phyloP scores from a whole-genome alignment of 306 rosid species.

The Crotalaria pallida region DNA sequence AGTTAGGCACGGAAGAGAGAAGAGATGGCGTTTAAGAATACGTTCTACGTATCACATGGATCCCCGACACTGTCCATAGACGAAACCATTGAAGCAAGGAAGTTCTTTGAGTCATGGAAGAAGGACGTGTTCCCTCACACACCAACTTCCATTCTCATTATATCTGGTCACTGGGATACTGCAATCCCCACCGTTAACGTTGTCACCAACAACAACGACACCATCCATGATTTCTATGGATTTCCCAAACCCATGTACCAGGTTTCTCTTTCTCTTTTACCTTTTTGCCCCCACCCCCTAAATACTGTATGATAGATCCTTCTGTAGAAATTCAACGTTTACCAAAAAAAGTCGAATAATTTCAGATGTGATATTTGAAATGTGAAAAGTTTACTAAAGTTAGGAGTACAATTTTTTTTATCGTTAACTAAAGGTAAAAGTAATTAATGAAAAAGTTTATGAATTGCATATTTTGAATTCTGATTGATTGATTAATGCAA shows the following conservation, averaged over 20 bases:
- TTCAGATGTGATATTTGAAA: no score
- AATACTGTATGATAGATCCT: no score
- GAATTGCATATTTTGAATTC: no score
- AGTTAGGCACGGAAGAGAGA: not conserved
- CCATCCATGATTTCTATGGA: constrained; percentile 76
- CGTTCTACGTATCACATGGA: constrained; percentile 69
- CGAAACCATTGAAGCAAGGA: constrained; percentile 41
- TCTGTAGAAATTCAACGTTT: no score
- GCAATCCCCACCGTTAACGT: constrained; percentile 48
- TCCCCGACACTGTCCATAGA: constrained; percentile 63
- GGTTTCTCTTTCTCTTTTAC: no score
- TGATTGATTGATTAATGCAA: no score
- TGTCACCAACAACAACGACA: constrained; percentile 33
- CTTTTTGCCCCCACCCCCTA: no score
- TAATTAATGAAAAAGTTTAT: no score
- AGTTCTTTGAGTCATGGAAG: constrained; percentile 57
- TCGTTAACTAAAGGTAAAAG: no score
- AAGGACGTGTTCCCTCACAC: constrained; percentile 12
- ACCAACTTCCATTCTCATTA: constrained; percentile 53
- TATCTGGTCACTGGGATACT: constrained; percentile 81
- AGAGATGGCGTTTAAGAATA: constrained; percentile 34
- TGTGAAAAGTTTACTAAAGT: no score
- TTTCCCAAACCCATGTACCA: constrained; percentile 67
- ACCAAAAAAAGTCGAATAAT: no score
- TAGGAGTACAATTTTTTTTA: no score